A percentile compares a stretch with the other conserved stretches of the same genome.
Conservation (phyloP, 2,329 filamentous ascomycete genomes). For the Orbilia oligospora region DNA sequence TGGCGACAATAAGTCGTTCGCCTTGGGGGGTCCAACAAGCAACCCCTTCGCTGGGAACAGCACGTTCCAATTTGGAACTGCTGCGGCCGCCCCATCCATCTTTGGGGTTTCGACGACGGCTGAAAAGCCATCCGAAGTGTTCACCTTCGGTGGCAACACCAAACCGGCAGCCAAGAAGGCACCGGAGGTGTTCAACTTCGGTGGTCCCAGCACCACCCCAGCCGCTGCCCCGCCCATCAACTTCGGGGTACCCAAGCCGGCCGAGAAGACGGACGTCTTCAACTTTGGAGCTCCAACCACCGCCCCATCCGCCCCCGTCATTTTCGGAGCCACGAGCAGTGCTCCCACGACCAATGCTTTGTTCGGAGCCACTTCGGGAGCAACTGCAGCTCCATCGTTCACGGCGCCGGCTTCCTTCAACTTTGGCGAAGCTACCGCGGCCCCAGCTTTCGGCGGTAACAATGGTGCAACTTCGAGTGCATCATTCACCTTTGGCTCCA, state of each 20-base stretch:
- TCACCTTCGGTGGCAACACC: conserved; percentile 24
- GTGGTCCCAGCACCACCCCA: conserved; percentile 29
- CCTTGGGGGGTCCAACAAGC: conserved; percentile 31
- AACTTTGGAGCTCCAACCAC: conserved; percentile 33
- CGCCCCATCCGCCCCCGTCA: conserved; percentile 3
- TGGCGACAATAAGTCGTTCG: conserved; percentile 34
- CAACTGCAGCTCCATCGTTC: conserved; percentile 43
- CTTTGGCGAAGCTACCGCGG: conserved; percentile 29
- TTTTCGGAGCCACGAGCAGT: conserved; percentile 49
- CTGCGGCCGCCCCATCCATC: conserved; percentile 26
- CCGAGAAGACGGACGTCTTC: conserved; percentile 2
- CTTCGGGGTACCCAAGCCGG: conserved; percentile 23
- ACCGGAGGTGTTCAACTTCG: conserved; percentile 22
- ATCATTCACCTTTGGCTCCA: conserved; percentile 56
- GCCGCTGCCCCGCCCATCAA: conserved; percentile 27
- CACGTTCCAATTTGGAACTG: conserved; percentile 44
- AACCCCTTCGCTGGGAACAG: conserved; percentile 13
- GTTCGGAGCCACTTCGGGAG: conserved; percentile 56
- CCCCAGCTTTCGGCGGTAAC: conserved; percentile 46
- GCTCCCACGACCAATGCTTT: conserved; percentile 42
- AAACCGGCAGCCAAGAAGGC: background rate
- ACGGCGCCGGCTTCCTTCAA: conserved; percentile 29
- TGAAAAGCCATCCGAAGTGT: conserved; percentile 29
- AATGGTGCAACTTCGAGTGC: conserved; percentile 45
- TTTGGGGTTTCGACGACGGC: conserved; percentile 29